Conservation (phyloP, 2,329 filamentous ascomycete species). For the Sclerotinia subarctica region DNA sequence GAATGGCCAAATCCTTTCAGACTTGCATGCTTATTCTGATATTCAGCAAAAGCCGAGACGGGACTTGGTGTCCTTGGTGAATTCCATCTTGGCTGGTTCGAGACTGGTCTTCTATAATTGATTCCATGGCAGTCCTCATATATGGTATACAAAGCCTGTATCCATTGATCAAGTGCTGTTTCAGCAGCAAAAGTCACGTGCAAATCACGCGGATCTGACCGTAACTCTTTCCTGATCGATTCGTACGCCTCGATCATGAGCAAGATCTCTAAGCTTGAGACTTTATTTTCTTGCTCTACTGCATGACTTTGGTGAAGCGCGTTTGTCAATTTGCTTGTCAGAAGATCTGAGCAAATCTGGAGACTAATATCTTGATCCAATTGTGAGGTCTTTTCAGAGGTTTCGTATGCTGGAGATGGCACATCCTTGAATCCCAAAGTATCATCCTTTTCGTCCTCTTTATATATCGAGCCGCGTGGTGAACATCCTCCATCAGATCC, state of each 20-base stretch:
- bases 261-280: conserved; percentile 34
- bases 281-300: conserved; percentile 23
- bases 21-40: background rate
- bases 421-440: background rate
- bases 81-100: background rate
- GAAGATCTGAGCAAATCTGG: conserved; percentile 34
- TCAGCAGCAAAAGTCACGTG: conserved; percentile 28
- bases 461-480: conserved; percentile 4
- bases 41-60: background rate
- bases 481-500: conserved; percentile 24
- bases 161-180: conserved; percentile 33
- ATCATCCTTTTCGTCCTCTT: background rate
- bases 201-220: conserved; percentile 19
- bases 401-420: background rate
- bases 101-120: background rate
- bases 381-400: conserved; percentile 1
- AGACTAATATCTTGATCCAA: conserved; percentile 30
- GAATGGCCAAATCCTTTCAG: background rate
- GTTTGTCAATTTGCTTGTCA: conserved; percentile 33
- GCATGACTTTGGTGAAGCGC: conserved; percentile 28
- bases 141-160: conserved; percentile 34
- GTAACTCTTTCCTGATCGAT: conserved; percentile 28
- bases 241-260: conserved; percentile 39
- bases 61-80: background rate
- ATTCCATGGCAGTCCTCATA: conserved; percentile 27